Evolutionary conservation across 306 rosid species (phyloP), one percentile per base, ranked within the genome.

Genomic region (Cucumis hystrix): DNA sequence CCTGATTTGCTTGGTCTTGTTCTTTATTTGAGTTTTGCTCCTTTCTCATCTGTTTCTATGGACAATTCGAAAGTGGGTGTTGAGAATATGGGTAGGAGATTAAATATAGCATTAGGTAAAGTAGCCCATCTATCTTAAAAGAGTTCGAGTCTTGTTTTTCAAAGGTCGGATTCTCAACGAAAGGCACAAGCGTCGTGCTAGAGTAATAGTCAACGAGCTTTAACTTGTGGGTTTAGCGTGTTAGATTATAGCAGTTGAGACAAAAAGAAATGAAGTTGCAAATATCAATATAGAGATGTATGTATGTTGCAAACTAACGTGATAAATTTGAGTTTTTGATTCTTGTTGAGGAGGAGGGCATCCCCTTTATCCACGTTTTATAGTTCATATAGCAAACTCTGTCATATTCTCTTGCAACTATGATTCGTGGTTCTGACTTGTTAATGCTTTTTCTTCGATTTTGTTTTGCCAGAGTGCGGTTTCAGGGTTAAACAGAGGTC

Each of bases 401-500:
- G 4, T 4, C 54, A 63, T 59, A 10, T 21, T 63, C 35, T 21
- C n/a, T 18, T 47, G 14, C 17, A 7, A 11, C 37, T 33, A 6
- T 56, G 49, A 43, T 56, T 80, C 5, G 13, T 74, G 67, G 4
- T n/a, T 20, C 18, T 67, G 7, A 8, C 21, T 47, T 67, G 16
- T 76, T 18, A 54, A 76, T 47, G 40, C 8, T 37, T 47, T 33
- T 37, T 28, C 54, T 69, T 58, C 71, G n/a, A 9, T 64, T 52
- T 43, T 61, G 8, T 16, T 74, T 43, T 81, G 85, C 90, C 90
- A 95, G 98, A 88, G 89, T 87, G 89, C 87, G 57, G 87, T 92
- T 87, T 88, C 96, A 58, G 98, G 98, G 85, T 86, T 95, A 57
- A 95, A 95, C 81, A 90, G 96, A 85, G 97, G 98, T 78, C 93